These are phyloP conservation scores for Nitzschia sp. DNA, from an alignment of 108 stramenopile species.

Conservation along the genomic window DNA sequence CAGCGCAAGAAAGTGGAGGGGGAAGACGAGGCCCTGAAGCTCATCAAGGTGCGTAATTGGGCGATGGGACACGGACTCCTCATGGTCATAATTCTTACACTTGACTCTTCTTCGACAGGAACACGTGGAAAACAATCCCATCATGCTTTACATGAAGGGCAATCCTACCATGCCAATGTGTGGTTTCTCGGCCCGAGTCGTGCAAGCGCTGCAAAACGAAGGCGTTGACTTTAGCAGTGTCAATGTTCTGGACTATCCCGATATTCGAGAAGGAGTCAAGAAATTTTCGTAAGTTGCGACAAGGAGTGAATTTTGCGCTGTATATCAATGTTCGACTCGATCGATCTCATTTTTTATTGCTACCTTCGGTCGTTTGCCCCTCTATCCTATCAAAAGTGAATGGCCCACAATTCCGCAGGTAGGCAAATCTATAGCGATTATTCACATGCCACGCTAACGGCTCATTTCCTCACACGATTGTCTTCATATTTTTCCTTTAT, in stretches of 20 bases:
- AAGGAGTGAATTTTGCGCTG: too few relatives aligned
- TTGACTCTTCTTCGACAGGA: conserved; percentile 16
- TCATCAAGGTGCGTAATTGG: conserved; percentile 50
- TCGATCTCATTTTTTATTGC: not conserved
- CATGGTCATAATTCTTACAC: not conserved
- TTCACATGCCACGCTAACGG: too few relatives aligned
- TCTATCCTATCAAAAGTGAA: not conserved
- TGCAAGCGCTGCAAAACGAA: conserved; percentile 82
- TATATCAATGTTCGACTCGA: not conserved
- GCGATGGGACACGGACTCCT: not conserved
- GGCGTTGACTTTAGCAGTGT: conserved; percentile 95
- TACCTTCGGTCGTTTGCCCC: not conserved
- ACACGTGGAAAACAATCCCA: conserved; percentile 72
- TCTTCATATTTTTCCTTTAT: too few relatives aligned
- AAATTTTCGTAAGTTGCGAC: conserved; percentile 34
- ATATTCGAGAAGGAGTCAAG: conserved; percentile 91
- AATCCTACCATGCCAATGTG: conserved; percentile 95
- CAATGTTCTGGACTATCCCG: conserved; percentile 97
- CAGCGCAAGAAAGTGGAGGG: conserved; percentile 64
- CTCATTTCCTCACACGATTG: too few relatives aligned
- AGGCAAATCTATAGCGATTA: too few relatives aligned
- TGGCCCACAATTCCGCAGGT: conserved; percentile 81
- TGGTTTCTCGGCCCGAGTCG: conserved; percentile 94
- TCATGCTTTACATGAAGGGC: conserved; percentile 99
- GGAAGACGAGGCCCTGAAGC: conserved; percentile 47